Percentiles rank a stretch among this genome's conserved stretches.
Conservation (phyloP, 1,139 yeast species). For the Pichia sp. region DNA sequence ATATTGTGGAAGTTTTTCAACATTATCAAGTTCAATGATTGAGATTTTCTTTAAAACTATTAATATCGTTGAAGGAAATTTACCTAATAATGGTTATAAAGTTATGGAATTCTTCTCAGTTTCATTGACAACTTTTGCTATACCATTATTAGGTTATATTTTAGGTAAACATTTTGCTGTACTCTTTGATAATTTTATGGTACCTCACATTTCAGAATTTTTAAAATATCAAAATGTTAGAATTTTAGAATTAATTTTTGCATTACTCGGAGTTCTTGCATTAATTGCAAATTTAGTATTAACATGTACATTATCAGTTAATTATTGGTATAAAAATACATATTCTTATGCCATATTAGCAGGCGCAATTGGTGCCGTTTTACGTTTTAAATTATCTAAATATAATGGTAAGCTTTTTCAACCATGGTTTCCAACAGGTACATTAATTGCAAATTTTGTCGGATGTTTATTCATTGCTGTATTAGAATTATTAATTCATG, state of each 20-base stretch:
- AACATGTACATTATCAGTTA: slow-evolving; percentile 21
- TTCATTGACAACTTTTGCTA: slow-evolving; percentile 30
- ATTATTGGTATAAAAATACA: slow-evolving; percentile 41
- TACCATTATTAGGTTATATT: slow-evolving; percentile 37
- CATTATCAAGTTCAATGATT: slow-evolving; percentile 67
- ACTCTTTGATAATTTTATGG: slow-evolving; percentile 10
- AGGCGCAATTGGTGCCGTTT: slow-evolving; percentile 62
- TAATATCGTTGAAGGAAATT: slow-evolving; percentile 35
- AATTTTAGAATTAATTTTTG: slow-evolving; percentile 15
- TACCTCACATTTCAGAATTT: slow-evolving; percentile 4
- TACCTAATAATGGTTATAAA: slow-evolving; percentile 72
- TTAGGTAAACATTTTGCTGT: slow-evolving; percentile 39
- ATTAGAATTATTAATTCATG: slow-evolving; percentile 48
- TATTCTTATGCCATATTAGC: slow-evolving; percentile 58
- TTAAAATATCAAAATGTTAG: slow-evolving; percentile 11
- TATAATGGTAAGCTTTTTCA: slow-evolving; percentile 21
- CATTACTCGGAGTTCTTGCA: slow-evolving; percentile 19
- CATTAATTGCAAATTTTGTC: slow-evolving; percentile 58
- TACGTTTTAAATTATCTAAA: slow-evolving; percentile 53
- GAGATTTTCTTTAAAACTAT: slow-evolving; percentile 56
- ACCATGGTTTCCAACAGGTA: slow-evolving; percentile 60
- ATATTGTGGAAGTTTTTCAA: slow-evolving; percentile 78
- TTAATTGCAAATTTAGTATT: slow-evolving; percentile 26
- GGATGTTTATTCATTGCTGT: slow-evolving; percentile 58
- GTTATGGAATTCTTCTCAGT: slow-evolving; percentile 56